Percentiles rank a stretch among this genome's conserved stretches.
Evolutionary conservation across 2,329 filamentous ascomycete species (phyloP).

Genomic region (Geoglossum cookeanum): DNA sequence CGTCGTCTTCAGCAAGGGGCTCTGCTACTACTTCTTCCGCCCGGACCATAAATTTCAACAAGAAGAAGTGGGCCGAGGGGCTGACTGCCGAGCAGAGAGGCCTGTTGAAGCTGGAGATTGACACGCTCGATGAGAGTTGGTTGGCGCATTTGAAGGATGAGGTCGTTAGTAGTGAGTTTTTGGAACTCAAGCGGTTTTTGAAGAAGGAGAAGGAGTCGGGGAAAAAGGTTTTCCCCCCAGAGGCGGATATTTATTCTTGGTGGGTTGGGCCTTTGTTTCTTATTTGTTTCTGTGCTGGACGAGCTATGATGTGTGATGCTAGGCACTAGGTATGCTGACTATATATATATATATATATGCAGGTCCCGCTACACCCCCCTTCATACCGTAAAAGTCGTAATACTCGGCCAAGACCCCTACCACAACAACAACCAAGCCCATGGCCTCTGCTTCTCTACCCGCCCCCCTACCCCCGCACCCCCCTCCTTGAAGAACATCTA

Average conservation of each 20-base stretch:
- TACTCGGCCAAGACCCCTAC: conserved; percentile 92
- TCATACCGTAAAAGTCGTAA: conserved; percentile 72
- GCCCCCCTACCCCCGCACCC: conserved; percentile 69
- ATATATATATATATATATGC: neutral
- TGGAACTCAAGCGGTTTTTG: conserved; percentile 75
- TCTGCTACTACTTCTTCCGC: neutral
- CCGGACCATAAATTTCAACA: conserved; percentile 48
- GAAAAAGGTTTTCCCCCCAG: conserved; percentile 71
- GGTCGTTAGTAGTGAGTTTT: conserved; percentile 56
- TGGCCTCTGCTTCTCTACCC: conserved; percentile 87
- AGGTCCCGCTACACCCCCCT: conserved; percentile 93
- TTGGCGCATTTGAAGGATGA: conserved; percentile 77
- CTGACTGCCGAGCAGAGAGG: conserved; percentile 66
- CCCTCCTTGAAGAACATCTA: conserved; percentile 92
- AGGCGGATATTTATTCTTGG: conserved; percentile 88
- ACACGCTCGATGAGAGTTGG: conserved; percentile 85
- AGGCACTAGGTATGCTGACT: neutral
- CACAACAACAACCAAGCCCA: conserved; percentile 93
- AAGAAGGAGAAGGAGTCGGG: conserved; percentile 54
- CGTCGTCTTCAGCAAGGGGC: conserved; percentile 4
- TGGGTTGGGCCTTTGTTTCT: conserved; percentile 31
- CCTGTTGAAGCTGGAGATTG: conserved; percentile 73
- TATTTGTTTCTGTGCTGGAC: too few species aligned
- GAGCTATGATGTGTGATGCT: too few species aligned
- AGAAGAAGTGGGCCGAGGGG: conserved; percentile 68